These are phyloP conservation scores for Rosa lucieae DNA, from an alignment of 306 rosid genomes.

Conservation along the genomic window DNA sequence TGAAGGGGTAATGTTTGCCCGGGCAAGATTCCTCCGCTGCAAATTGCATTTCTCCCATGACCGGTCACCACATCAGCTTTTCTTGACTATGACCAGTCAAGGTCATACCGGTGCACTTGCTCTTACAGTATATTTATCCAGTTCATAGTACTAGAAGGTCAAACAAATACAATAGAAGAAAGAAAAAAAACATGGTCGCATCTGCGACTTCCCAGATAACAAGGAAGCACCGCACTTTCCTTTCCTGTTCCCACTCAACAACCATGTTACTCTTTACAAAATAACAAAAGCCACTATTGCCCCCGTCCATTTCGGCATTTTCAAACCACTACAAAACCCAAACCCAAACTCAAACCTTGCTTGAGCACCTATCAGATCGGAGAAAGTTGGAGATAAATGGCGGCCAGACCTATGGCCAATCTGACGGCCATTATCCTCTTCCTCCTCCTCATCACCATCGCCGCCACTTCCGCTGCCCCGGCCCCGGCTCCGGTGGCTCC, in stretches of 20 bases:
- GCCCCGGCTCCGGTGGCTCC: background rate
- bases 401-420: slow-evolving; percentile 24
- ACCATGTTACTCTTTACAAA: background rate
- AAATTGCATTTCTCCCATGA: too few relatives aligned
- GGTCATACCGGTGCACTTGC: too few relatives aligned
- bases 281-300: background rate
- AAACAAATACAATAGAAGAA: background rate
- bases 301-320: background rate
- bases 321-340: background rate
- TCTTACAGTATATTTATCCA: too few relatives aligned
- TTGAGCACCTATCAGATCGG: slow-evolving; percentile 1
- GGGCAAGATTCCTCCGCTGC: too few relatives aligned
- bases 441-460: slow-evolving; percentile 12
- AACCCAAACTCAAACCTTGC: background rate
- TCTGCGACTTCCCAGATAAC: background rate
- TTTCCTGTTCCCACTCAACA: background rate
- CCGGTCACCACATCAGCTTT: too few relatives aligned
- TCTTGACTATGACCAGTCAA: too few relatives aligned
- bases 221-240: background rate
- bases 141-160: background rate
- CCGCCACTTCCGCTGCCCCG: background rate
- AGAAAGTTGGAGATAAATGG: background rate
- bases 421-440: slow-evolving; percentile 22
- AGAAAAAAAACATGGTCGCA: background rate
- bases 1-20: too few relatives aligned